A percentile compares a stretch with the other conserved stretches of the same genome.
Evolutionary conservation across 805 yeast genomes (phyloP).

Genomic region (Candida silvicultrix): DNA sequence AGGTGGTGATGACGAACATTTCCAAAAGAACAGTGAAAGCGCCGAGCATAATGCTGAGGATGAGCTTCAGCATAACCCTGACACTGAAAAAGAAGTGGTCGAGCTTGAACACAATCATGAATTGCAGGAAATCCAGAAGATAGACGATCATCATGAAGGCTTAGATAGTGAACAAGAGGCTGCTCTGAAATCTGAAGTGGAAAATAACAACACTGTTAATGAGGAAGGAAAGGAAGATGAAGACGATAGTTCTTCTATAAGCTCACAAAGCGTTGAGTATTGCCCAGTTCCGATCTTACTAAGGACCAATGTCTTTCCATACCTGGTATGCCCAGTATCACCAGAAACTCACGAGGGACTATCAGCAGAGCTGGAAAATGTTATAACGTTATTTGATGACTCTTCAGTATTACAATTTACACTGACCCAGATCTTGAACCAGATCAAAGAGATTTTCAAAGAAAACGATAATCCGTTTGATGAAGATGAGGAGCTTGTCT

Average conservation of each 20-base stretch:
- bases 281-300: constrained; percentile 16
- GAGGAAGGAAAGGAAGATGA: constrained; percentile 6
- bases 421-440: constrained; percentile 10
- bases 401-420: constrained; percentile 8
- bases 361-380: constrained; percentile 8
- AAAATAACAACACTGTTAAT: too few species aligned
- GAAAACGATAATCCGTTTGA: constrained; percentile 14
- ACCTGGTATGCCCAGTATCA: constrained; percentile 14
- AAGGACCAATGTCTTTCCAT: constrained; percentile 13
- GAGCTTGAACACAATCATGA: too few species aligned
- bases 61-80: too few species aligned
- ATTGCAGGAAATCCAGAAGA: too few species aligned
- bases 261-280: neutral
- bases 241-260: neutral
- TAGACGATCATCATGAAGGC: constrained; percentile 2
- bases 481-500: constrained; percentile 12
- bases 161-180: constrained; percentile 11
- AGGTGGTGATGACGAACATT: too few species aligned
- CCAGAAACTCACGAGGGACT: constrained; percentile 1
- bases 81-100: too few species aligned
- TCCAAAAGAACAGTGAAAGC: too few species aligned
- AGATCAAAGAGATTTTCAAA: constrained; percentile 12
- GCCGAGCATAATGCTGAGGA: too few species aligned
- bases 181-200: too few species aligned
- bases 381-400: constrained; percentile 15